Conservation (phyloP, 2,329 filamentous ascomycete genomes). For the Macrophomina pseudophaseolina region DNA sequence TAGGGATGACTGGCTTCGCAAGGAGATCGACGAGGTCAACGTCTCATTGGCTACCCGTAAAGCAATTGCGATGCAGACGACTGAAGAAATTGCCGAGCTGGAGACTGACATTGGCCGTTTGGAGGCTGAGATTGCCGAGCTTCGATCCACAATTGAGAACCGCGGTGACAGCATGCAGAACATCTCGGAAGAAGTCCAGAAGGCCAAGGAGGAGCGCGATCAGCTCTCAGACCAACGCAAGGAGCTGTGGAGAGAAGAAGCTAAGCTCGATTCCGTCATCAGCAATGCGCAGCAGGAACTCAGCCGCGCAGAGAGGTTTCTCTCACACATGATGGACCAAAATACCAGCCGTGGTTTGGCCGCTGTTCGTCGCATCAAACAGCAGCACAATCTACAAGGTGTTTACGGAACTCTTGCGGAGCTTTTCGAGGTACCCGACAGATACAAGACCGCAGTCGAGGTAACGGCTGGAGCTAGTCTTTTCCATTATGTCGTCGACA, state of each 20-base stretch:
- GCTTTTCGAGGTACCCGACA: conserved; percentile 83
- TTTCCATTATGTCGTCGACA: conserved; percentile 96
- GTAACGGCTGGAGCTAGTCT: conserved; percentile 90
- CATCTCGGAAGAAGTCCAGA: conserved; percentile 74
- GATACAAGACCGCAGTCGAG: conserved; percentile 87
- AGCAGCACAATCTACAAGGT: conserved; percentile 77
- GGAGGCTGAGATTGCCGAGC: conserved; percentile 72
- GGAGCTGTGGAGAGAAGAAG: conserved; percentile 84
- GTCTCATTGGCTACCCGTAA: conserved; percentile 78
- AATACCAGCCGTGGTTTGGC: conserved; percentile 85
- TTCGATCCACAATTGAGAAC: conserved; percentile 77
- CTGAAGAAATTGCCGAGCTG: conserved; percentile 78
- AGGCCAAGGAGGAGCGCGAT: conserved; percentile 78
- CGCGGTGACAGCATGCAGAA: conserved; percentile 75
- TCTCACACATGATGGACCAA: conserved; percentile 87
- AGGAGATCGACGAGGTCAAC: conserved; percentile 81
- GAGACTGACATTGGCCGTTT: conserved; percentile 72
- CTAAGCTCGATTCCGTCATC: conserved; percentile 80
- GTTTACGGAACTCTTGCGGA: conserved; percentile 94
- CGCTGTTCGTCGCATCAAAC: conserved; percentile 82
- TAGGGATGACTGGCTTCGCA: conserved; percentile 80
- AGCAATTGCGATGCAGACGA: conserved; percentile 80
- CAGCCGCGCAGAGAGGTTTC: conserved; percentile 74
- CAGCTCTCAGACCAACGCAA: conserved; percentile 85
- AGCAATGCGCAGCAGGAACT: conserved; percentile 76